Conservation (phyloP, 139 green algal species). For the Chlorella ohadii region DNA sequence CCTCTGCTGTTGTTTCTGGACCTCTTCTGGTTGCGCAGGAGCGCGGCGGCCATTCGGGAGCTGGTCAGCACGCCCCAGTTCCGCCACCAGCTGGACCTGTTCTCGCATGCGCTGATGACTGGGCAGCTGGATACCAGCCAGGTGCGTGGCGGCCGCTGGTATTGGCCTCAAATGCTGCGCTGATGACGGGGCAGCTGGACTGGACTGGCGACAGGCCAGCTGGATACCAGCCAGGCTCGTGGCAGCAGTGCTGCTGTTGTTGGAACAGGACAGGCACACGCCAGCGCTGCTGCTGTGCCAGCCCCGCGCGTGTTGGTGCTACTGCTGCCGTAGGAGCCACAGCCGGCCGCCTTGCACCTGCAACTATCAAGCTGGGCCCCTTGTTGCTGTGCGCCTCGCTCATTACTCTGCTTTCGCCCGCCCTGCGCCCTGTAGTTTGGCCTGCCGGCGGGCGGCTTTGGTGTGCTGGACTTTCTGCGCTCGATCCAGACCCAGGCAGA, state of each 20-base stretch:
- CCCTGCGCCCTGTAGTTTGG: slow-evolving; percentile 65
- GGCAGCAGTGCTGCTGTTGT: too few relatives aligned
- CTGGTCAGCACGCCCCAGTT: slow-evolving; percentile 75
- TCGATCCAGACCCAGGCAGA: slow-evolving; percentile 45
- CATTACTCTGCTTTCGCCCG: too few relatives aligned
- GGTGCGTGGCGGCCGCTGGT: too few relatives aligned
- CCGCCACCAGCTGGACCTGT: slow-evolving; percentile 69
- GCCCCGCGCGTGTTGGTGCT: too few relatives aligned
- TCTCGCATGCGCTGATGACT: slow-evolving; percentile 58
- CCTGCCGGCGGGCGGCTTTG: slow-evolving; percentile 46
- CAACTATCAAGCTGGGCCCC: too few relatives aligned
- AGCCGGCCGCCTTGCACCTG: too few relatives aligned
- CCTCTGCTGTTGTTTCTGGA: neutral
- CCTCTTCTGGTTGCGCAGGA: slow-evolving; percentile 30
- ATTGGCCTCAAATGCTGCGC: too few relatives aligned
- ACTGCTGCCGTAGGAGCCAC: too few relatives aligned
- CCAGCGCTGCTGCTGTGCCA: too few relatives aligned
- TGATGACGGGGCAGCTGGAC: too few relatives aligned
- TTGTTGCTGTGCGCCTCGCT: too few relatives aligned
- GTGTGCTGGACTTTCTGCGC: slow-evolving; percentile 42
- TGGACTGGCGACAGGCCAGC: slow-evolving; percentile 38
- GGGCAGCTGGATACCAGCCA: slow-evolving; percentile 68
- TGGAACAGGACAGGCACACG: too few relatives aligned
- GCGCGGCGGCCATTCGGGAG: slow-evolving; percentile 38
- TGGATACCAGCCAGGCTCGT: slow-evolving; percentile 48